Percentiles rank a stretch among this genome's conserved stretches.
These are phyloP conservation scores for Cryomyces antarcticus DNA, from an alignment of 495 filamentous ascomycete genomes.

Conservation along the genomic window DNA sequence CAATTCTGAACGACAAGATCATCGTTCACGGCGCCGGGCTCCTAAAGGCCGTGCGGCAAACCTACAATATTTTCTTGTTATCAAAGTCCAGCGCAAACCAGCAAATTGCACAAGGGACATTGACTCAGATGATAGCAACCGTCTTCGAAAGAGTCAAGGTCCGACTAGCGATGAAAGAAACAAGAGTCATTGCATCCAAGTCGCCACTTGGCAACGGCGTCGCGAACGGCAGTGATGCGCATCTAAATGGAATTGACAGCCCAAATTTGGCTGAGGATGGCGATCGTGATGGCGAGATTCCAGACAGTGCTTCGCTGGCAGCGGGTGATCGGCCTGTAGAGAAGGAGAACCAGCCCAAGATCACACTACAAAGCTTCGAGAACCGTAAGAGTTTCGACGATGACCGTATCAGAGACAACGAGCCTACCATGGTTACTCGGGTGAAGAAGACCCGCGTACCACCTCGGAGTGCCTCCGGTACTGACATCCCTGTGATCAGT, in stretches of 20 bases:
- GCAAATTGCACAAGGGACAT: slow-evolving; percentile 84
- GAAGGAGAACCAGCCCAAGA: slow-evolving; percentile 49
- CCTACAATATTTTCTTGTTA: slow-evolving; percentile 95
- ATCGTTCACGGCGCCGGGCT: slow-evolving; percentile 94
- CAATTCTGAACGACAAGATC: slow-evolving; percentile 93
- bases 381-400: slow-evolving; percentile 87
- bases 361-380: slow-evolving; percentile 91
- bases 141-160: slow-evolving; percentile 88
- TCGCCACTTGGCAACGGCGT: slow-evolving; percentile 11
- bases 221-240: slow-evolving; percentile 16
- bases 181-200: slow-evolving; percentile 32
- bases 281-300: slow-evolving; percentile 19
- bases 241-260: slow-evolving; percentile 11
- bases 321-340: slow-evolving; percentile 33
- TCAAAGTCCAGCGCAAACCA: slow-evolving; percentile 84
- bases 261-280: slow-evolving; percentile 6
- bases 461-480: slow-evolving; percentile 32
- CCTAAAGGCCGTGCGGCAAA: slow-evolving; percentile 92
- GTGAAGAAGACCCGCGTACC: slow-evolving; percentile 35
- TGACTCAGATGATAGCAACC: slow-evolving; percentile 97
- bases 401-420: slow-evolving; percentile 71
- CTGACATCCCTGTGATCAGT: slow-evolving; percentile 16
- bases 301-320: slow-evolving; percentile 16
- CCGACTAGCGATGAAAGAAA: slow-evolving; percentile 73
- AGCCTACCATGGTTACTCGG: slow-evolving; percentile 77